Base-by-base conservation (phyloP, 768 basidiomycete species). In the Podaxis sp. region DNA sequence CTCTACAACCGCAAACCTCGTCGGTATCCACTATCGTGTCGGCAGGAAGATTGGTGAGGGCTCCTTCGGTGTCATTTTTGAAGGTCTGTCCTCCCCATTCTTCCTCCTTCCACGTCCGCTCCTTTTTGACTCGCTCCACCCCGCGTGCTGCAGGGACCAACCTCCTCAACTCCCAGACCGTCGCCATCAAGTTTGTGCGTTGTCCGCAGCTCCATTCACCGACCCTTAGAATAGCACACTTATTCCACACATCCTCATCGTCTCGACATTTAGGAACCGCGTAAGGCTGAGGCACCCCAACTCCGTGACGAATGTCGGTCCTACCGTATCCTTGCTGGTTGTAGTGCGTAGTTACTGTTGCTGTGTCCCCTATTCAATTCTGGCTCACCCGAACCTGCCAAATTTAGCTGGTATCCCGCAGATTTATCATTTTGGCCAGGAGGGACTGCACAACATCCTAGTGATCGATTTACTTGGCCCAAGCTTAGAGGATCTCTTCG, bases 1-100 rank as follows among this genome's bases (percentile, higher is more conserved):
- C 2, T 81, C 83, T 50, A 83, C 86, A 3, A 84, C 84, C 47
- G 82, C 88, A 64, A 90, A 91, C 76, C 79, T 96, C 72, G 94
- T 97, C 70, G 94, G 96, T 57, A 87, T 91, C n/a, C 95, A 98
- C 80, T 98, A 96, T 80, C 88, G 93, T 61, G 96, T 98, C 22
- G 96, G 96, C 69, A 93, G 92, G 85, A 98, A 98, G 86, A 98
- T 99, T 76, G 97, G 97, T 66, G 97, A 99, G 76, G 97, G 97
- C 65, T 93, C 90, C 6, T 99, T 99, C 74, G 97, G 97, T 66
- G 95, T 98, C 81, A 93, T 93, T 75, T 94, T 90, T 67, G 92
- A 93, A 79, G 92, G 91, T 89, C 63, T n/a, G 69, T 65, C 27
- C 37, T 38, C 58, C 37, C 27, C 53, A 56, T 57, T 68, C 27